These are phyloP conservation scores for Gomphus bonarii DNA, from an alignment of 1,284 basidiomycete genomes.

Conservation along the genomic window DNA sequence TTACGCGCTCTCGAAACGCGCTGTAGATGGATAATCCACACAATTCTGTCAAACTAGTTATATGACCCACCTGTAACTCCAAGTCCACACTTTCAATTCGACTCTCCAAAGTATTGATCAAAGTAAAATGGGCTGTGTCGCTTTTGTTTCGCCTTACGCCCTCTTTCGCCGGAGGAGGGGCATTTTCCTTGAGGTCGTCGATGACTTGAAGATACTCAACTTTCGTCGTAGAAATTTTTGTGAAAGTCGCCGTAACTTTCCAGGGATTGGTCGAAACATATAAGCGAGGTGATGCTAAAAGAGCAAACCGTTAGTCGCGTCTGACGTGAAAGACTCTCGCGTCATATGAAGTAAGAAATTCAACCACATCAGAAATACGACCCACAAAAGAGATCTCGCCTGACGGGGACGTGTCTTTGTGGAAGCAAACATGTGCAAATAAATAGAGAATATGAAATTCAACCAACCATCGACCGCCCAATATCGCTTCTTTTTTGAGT, in stretches of 20 bases:
- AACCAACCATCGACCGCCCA: constrained; percentile 78
- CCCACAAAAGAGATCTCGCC: constrained; percentile 30
- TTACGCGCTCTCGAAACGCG: constrained; percentile 55
- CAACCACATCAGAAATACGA: constrained; percentile 24
- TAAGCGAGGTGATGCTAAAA: constrained; percentile 65
- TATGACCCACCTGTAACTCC: constrained; percentile 44
- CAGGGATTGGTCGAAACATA: constrained; percentile 77
- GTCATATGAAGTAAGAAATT: constrained; percentile 17
- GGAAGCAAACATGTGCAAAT: constrained; percentile 62
- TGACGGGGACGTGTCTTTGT: constrained; percentile 23
- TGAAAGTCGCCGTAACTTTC: constrained; percentile 69
- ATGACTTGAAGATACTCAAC: constrained; percentile 58
- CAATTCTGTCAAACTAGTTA: not conserved
- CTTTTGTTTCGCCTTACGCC: constrained; percentile 40
- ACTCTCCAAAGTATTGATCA: constrained; percentile 49
- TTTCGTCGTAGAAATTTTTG: constrained; percentile 53
- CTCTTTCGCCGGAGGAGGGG: constrained; percentile 34
- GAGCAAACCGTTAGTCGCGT: constrained; percentile 19
- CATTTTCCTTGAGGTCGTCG: constrained; percentile 44
- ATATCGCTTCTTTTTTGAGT: constrained; percentile 59
- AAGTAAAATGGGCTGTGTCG: constrained; percentile 45
- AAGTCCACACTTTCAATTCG: constrained; percentile 55
- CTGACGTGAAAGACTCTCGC: not conserved
- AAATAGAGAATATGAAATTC: constrained; percentile 28
- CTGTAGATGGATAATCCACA: constrained; percentile 26